phyloP scores from a whole-genome alignment of 2,329 filamentous ascomycete genomes.

The Alternaria consortialis region DNA sequence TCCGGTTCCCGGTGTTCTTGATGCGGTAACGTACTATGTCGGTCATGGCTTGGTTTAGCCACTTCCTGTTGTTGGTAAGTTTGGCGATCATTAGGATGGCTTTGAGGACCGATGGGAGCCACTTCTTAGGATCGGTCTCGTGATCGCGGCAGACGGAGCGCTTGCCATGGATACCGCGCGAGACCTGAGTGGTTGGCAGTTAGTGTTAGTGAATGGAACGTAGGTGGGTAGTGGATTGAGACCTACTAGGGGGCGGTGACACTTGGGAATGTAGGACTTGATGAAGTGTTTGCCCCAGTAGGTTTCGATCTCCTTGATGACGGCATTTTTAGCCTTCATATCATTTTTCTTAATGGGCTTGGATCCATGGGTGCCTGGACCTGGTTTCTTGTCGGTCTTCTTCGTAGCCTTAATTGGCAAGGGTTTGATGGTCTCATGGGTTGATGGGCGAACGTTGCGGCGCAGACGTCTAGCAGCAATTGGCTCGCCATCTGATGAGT shows the following conservation, averaged over 20 bases:
- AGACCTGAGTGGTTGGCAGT: too few relatives aligned
- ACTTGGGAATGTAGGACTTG: conserved; percentile 40
- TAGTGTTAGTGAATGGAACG: too few relatives aligned
- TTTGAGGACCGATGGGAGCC: too few relatives aligned
- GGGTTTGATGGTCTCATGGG: background rate
- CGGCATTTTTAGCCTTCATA: conserved; percentile 31
- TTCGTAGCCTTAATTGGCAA: background rate
- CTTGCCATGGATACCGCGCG: too few relatives aligned
- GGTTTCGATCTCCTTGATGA: conserved; percentile 38
- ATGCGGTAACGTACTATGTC: too few relatives aligned
- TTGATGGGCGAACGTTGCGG: background rate
- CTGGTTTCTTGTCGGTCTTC: conserved; percentile 22
- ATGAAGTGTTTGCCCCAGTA: conserved; percentile 43
- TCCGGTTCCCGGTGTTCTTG: conserved; percentile 45
- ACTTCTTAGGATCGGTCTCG: too few relatives aligned
- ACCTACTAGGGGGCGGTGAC: too few relatives aligned
- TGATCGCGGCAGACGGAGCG: too few relatives aligned
- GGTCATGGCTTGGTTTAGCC: too few relatives aligned
- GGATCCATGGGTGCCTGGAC: conserved; percentile 22
- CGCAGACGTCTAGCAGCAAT: background rate
- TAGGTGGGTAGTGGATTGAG: too few relatives aligned
- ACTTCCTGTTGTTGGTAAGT: too few relatives aligned
- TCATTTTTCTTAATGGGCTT: conserved; percentile 41
- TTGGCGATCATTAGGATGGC: too few relatives aligned
- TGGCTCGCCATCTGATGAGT: background rate